A percentile compares a stretch with the other conserved stretches of the same genome.
Conservation (phyloP, 2,329 filamentous ascomycete genomes). For the Apiospora aurea region DNA sequence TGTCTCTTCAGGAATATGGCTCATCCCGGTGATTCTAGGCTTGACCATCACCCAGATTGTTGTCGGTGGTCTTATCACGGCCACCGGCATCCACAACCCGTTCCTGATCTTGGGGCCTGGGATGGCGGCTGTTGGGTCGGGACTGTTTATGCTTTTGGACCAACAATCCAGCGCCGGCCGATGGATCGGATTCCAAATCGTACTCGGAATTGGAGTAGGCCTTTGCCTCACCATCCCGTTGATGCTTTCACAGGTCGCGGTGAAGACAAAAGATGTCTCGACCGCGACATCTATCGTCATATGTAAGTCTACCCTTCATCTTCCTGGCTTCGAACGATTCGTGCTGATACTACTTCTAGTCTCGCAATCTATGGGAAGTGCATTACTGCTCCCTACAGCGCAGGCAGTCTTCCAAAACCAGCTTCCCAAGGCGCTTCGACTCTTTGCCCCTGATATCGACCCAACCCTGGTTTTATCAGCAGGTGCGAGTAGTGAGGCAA, state of each 20-base stretch:
- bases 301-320: not conserved
- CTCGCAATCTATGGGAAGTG: slow-evolving; percentile 69
- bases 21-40: slow-evolving; percentile 59
- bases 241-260: slow-evolving; percentile 37
- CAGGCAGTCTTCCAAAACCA: slow-evolving; percentile 74
- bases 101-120: slow-evolving; percentile 47
- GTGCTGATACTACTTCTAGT: slow-evolving; percentile 50
- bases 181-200: slow-evolving; percentile 65
- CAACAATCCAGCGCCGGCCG: slow-evolving; percentile 41
- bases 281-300: not conserved
- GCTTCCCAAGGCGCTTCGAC: slow-evolving; percentile 40
- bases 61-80: slow-evolving; percentile 43
- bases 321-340: not conserved
- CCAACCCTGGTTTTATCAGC: not conserved
- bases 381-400: slow-evolving; percentile 67
- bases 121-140: slow-evolving; percentile 51
- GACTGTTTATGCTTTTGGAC: slow-evolving; percentile 57
- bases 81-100: slow-evolving; percentile 50
- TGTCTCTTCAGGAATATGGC: slow-evolving; percentile 60
- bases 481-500: not conserved
- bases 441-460: not conserved
- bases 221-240: slow-evolving; percentile 52
- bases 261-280: not conserved
- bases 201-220: slow-evolving; percentile 59
- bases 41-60: slow-evolving; percentile 54